phyloP scores from a whole-genome alignment of 306 rosid genomes.

The Mucuna pruriens region DNA sequence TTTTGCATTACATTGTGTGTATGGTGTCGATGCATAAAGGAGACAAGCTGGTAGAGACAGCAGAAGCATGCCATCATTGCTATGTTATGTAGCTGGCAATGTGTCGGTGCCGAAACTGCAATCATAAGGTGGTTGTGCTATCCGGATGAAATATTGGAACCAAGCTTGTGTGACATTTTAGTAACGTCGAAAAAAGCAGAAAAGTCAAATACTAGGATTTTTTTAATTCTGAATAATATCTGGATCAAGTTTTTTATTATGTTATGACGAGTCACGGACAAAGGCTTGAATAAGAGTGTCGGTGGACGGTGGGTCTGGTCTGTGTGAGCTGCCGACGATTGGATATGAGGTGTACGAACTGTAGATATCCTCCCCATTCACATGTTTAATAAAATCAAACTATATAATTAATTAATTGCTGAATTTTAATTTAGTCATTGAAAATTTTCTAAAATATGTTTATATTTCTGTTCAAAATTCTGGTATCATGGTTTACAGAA shows the following conservation, averaged over 20 bases:
- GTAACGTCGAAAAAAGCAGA: not conserved
- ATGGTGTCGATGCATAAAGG: not conserved
- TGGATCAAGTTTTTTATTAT: not conserved
- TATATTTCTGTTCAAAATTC: not conserved
- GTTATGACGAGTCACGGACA: not conserved
- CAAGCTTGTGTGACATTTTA: not conserved
- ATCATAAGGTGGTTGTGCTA: not conserved
- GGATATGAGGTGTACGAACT: not conserved
- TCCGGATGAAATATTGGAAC: not conserved
- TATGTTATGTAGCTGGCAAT: slow-evolving; percentile 39
- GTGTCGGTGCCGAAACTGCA: slow-evolving; percentile 39
- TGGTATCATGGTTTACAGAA: too few species aligned
- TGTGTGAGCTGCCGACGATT: not conserved
- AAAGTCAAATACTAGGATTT: not conserved
- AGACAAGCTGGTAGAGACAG: not conserved
- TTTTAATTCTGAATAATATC: not conserved
- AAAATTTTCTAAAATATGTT: not conserved
- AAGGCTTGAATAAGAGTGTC: not conserved
- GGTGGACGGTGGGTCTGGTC: not conserved
- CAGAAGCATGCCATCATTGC: not conserved
- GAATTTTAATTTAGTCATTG: not conserved
- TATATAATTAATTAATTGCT: not conserved
- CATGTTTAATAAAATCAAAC: not conserved
- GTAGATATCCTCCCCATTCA: not conserved
- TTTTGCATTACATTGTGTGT: not conserved